Evolutionary conservation across 345 rosid species (phyloP).

Genomic region (Noccaea caerulescens): DNA sequence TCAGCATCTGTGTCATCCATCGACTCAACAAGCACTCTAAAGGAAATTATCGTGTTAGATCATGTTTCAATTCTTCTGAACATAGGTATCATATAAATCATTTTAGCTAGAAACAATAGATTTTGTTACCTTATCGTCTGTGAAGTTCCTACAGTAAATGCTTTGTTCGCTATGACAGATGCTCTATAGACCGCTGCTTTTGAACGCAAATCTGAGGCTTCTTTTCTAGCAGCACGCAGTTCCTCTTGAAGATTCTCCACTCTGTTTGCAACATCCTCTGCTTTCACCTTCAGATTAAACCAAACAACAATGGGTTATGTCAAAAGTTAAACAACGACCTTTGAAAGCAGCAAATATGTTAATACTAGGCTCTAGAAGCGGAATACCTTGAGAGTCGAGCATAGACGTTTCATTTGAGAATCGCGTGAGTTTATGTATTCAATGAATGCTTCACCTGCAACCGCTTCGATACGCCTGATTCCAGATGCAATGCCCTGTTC

Average conservation of each 20-base stretch:
- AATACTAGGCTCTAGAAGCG: slow-evolving; percentile 1
- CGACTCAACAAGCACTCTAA: slow-evolving; percentile 81
- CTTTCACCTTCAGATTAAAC: slow-evolving; percentile 71
- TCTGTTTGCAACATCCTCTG: slow-evolving; percentile 81
- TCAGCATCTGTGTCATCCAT: slow-evolving; percentile 86
- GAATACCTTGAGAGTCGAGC: slow-evolving; percentile 82
- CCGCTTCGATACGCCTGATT: slow-evolving; percentile 90
- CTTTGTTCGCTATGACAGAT: slow-evolving; percentile 64
- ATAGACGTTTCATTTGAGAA: slow-evolving; percentile 73
- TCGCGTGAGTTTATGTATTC: slow-evolving; percentile 83
- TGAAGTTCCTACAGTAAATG: slow-evolving; percentile 64
- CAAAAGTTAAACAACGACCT: background rate
- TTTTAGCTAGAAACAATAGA: slow-evolving; percentile 1
- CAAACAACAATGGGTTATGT: slow-evolving; percentile 8
- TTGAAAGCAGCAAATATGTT: slow-evolving; percentile 12
- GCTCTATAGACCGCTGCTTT: slow-evolving; percentile 82
- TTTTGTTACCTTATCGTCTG: slow-evolving; percentile 57
- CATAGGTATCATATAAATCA: background rate
- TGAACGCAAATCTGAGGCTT: slow-evolving; percentile 71
- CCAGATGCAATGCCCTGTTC: slow-evolving; percentile 99
- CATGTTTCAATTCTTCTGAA: background rate
- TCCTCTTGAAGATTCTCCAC: slow-evolving; percentile 85
- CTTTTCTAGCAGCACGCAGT: slow-evolving; percentile 66
- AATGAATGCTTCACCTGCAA: slow-evolving; percentile 93
- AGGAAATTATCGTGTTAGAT: background rate